These are phyloP conservation scores for Penicillium sp. DNA, from an alignment of 2,329 filamentous ascomycete species.

Conservation along the genomic window DNA sequence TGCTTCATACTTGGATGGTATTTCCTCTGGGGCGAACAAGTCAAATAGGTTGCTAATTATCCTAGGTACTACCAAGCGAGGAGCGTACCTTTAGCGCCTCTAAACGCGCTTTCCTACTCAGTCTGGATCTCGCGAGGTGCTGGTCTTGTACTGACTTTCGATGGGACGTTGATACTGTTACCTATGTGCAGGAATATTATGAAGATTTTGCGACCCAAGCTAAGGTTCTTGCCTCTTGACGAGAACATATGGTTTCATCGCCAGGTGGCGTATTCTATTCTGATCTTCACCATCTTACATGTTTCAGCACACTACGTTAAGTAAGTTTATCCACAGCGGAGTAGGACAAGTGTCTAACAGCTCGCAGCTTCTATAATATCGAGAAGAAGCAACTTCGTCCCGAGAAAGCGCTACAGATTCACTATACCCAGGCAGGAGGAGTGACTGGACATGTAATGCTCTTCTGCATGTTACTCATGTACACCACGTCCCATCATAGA, in stretches of 20 bases:
- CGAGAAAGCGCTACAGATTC: constrained; percentile 82
- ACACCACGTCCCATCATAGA: constrained; percentile 89
- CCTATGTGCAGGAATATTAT: constrained; percentile 94
- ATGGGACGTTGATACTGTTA: constrained; percentile 84
- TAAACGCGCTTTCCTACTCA: constrained; percentile 84
- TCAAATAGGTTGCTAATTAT: constrained; percentile 29
- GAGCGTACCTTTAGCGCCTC: constrained; percentile 70
- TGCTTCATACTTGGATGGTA: constrained; percentile 89
- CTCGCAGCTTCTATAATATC: constrained; percentile 86
- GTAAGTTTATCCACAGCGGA: constrained; percentile 53
- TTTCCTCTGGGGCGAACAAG: constrained; percentile 35
- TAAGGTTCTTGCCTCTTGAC: constrained; percentile 88
- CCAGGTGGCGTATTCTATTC: constrained; percentile 86
- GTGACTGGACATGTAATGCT: constrained; percentile 98
- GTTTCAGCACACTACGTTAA: constrained; percentile 90
- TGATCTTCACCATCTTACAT: constrained; percentile 81
- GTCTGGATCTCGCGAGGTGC: constrained; percentile 97
- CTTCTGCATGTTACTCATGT: constrained; percentile 98
- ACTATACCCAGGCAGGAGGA: constrained; percentile 86
- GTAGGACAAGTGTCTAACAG: constrained; percentile 29
- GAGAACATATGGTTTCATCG: constrained; percentile 97
- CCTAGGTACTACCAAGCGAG: constrained; percentile 76
- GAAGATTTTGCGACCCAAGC: constrained; percentile 81
- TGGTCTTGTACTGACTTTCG: constrained; percentile 80
- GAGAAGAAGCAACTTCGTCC: constrained; percentile 83